phyloP scores from a whole-genome alignment of 164 flowering plant species.

The Chimonanthus praecox region DNA sequence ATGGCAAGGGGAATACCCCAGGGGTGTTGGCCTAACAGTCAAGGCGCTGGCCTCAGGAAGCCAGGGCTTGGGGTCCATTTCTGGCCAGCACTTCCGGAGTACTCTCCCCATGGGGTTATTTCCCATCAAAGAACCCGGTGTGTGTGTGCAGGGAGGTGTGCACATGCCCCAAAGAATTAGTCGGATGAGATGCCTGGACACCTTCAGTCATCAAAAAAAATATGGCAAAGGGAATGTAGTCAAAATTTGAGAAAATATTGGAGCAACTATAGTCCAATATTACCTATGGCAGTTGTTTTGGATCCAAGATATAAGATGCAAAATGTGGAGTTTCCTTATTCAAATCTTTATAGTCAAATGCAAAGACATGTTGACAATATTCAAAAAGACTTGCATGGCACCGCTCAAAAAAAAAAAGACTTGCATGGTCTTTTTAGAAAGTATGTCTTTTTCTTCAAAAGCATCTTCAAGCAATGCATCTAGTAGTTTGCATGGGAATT shows the following conservation, averaged over 20 bases:
- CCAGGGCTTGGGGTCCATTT: too few species aligned
- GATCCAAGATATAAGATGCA: conserved; percentile 88
- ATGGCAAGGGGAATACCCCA: conserved; percentile 7
- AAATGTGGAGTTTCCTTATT: conserved; percentile 75
- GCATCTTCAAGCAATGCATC: background rate
- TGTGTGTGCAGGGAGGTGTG: too few species aligned
- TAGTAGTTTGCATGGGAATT: background rate
- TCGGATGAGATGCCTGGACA: too few species aligned
- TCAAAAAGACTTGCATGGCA: conserved; percentile 26
- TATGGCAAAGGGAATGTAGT: conserved; percentile 34
- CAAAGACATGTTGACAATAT: conserved; percentile 27
- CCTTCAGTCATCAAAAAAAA: too few species aligned
- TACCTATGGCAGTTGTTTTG: conserved; percentile 55
- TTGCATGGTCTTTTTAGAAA: conserved; percentile 3
- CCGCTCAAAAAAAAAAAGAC: conserved; percentile 13
- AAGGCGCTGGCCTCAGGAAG: too few species aligned
- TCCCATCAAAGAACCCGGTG: too few species aligned
- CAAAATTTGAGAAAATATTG: conserved; percentile 61
- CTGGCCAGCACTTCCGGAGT: too few species aligned
- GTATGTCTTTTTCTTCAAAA: conserved; percentile 10
- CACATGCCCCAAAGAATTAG: too few species aligned
- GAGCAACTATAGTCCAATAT: conserved; percentile 50
- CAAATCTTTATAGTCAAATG: conserved; percentile 64
- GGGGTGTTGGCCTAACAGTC: too few species aligned
- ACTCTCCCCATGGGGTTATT: too few species aligned